Conservation (phyloP, 116 monocot genomes). For the Iris pallida region DNA sequence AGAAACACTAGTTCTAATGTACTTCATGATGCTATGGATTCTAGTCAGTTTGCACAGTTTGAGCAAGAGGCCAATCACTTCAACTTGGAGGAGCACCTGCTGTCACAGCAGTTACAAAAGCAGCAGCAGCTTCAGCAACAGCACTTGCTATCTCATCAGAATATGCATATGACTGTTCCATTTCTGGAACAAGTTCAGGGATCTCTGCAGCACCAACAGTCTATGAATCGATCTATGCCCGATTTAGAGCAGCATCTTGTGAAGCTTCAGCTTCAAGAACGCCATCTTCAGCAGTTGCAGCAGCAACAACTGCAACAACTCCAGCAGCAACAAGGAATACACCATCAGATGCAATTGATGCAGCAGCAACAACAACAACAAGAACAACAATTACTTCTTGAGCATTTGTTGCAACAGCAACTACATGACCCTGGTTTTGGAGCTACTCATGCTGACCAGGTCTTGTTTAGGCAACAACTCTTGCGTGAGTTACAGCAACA, state of each 20-base stretch:
- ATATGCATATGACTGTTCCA: conserved; percentile 28
- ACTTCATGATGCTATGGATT: conserved; percentile 28
- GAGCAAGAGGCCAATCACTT: conserved; percentile 33
- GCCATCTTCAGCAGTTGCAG: conserved; percentile 10
- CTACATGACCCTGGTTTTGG: conserved; percentile 17
- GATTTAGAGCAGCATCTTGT: conserved; percentile 41
- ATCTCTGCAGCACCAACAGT: conserved; percentile 22
- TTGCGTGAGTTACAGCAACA: conserved; percentile 55
- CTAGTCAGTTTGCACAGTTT: conserved; percentile 22
- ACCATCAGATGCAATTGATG: conserved; percentile 10
- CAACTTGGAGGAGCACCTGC: conserved; percentile 35
- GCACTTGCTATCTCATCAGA: conserved; percentile 25
- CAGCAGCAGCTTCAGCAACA: conserved; percentile 51
- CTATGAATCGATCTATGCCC: conserved; percentile 28
- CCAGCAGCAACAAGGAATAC: conserved; percentile 7
- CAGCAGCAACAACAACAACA: conserved; percentile 16
- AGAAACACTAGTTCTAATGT: conserved; percentile 16
- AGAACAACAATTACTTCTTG: conserved; percentile 29
- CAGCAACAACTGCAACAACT: conserved; percentile 10
- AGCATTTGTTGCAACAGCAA: conserved; percentile 36
- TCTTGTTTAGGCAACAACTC: conserved; percentile 48
- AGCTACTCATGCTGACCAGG: conserved; percentile 26
- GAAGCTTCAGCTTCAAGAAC: conserved; percentile 37
- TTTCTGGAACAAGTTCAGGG: conserved; percentile 29
- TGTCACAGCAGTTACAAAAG: conserved; percentile 45